Percentiles rank a stretch among this genome's conserved stretches.
Evolutionary conservation across 2,329 filamentous ascomycete genomes (phyloP).

Genomic region (Knufia petricola): DNA sequence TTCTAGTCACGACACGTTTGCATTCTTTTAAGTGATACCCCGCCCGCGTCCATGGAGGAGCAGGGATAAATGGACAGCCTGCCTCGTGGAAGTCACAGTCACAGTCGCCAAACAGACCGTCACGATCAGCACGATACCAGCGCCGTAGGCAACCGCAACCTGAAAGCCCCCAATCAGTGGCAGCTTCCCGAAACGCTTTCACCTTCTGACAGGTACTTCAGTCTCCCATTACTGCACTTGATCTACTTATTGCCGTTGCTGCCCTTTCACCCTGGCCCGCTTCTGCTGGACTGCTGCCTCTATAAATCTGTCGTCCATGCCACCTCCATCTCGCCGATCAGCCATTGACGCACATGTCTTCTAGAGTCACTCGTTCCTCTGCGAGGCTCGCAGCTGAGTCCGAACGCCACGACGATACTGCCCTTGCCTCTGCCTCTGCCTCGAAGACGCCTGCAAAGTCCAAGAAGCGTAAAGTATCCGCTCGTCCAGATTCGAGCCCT

Average conservation of each 20-base stretch:
- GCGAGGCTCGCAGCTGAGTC: slow-evolving; percentile 73
- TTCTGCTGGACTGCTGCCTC: slow-evolving; percentile 12
- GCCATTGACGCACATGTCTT: slow-evolving; percentile 67
- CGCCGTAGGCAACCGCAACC: slow-evolving; percentile 29
- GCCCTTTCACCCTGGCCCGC: slow-evolving; percentile 4
- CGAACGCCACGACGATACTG: slow-evolving; percentile 26
- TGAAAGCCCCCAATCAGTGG: slow-evolving; percentile 24
- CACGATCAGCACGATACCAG: slow-evolving; percentile 28
- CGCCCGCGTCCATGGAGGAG: slow-evolving; percentile 20
- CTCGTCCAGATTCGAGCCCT: slow-evolving; percentile 43
- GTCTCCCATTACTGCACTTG: slow-evolving; percentile 6
- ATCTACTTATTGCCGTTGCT: no score
- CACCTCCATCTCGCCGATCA: slow-evolving; percentile 3
- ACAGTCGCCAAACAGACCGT: slow-evolving; percentile 15
- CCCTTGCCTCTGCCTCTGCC: slow-evolving; percentile 29
- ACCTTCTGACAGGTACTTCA: slow-evolving; percentile 10
- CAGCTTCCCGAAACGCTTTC: slow-evolving; percentile 10
- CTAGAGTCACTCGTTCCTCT: slow-evolving; percentile 92
- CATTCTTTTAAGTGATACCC: slow-evolving; percentile 11
- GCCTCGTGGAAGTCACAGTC: slow-evolving; percentile 19
- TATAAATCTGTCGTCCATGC: slow-evolving; percentile 11
- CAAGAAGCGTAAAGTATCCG: slow-evolving; percentile 68
- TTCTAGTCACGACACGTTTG: neutral
- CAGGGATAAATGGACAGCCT: slow-evolving; percentile 21
- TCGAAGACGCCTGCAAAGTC: slow-evolving; percentile 31